A percentile compares a stretch with the other conserved stretches of the same genome.
phyloP scores from a whole-genome alignment of 2,329 filamentous ascomycete genomes.

The Ophiognomonia clavigignenti-juglandacearum region DNA sequence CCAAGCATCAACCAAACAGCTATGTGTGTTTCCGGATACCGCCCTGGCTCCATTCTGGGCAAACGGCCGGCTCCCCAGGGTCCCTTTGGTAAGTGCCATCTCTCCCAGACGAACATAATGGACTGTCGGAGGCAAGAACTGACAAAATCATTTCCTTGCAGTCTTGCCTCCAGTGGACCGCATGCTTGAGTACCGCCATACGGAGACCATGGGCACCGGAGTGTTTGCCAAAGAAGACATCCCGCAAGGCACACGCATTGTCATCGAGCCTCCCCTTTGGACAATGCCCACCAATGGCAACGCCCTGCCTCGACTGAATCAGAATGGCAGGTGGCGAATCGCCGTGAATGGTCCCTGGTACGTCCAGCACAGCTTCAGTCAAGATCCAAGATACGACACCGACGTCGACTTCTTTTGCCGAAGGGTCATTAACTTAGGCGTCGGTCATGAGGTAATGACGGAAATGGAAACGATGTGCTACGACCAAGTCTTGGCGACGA shows the following conservation, averaged over 20 bases:
- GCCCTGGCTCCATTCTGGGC: no score
- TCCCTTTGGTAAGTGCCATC: no score
- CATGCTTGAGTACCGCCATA: no score
- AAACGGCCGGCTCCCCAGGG: no score
- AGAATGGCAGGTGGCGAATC: no score
- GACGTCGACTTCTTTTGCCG: constrained; percentile 9
- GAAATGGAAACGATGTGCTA: background rate
- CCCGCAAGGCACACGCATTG: constrained; percentile 5
- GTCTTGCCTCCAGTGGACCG: no score
- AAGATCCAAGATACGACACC: background rate
- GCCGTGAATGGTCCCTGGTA: no score
- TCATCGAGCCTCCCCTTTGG: constrained; percentile 10
- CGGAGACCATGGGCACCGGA: constrained; percentile 9
- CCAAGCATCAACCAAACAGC: no score
- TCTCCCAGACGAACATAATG: no score
- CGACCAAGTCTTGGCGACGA: background rate
- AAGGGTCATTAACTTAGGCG: background rate
- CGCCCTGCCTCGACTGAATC: background rate
- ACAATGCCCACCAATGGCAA: background rate
- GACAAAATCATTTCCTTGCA: no score
- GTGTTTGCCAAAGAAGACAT: constrained; percentile 7
- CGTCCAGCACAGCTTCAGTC: background rate
- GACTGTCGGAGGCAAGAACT: no score
- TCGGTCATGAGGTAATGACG: background rate
- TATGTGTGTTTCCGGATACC: no score